Conservation (phyloP, 768 basidiomycete species). For the Calocybe gangraenosa region DNA sequence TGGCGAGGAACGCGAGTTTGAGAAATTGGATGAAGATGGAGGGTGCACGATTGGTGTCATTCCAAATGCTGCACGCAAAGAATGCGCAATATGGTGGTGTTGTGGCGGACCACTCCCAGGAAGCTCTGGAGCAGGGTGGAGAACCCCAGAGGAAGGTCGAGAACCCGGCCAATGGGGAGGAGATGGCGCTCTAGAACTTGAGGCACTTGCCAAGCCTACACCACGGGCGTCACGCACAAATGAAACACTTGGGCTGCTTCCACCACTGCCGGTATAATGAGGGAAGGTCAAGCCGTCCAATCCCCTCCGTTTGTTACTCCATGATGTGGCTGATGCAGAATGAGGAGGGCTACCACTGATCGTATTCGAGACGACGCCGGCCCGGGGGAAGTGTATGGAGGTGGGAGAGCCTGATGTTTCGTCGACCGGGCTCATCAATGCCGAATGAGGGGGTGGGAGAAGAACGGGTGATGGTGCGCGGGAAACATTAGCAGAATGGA, state of each 20-base stretch:
- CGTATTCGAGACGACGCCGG: not conserved
- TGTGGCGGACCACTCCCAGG: conserved; percentile 20
- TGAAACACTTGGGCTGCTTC: conserved; percentile 57
- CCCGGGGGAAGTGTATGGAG: conserved; percentile 8
- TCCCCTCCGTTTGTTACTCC: conserved; percentile 2
- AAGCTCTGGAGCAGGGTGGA: conserved; percentile 12
- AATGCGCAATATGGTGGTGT: conserved; percentile 74
- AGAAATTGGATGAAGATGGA: not conserved
- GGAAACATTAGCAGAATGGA: conserved; percentile 66
- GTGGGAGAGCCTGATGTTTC: conserved; percentile 2
- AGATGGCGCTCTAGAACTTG: conserved; percentile 59
- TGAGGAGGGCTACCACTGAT: conserved; percentile 25
- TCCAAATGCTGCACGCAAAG: conserved; percentile 82
- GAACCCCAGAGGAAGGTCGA: conserved; percentile 19
- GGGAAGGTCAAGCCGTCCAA: conserved; percentile 19
- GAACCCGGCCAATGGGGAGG: conserved; percentile 53
- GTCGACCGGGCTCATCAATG: conserved; percentile 23
- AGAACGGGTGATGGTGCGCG: conserved; percentile 70
- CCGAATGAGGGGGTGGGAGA: conserved; percentile 46
- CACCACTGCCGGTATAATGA: conserved; percentile 20
- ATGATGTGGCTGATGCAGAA: conserved; percentile 9
- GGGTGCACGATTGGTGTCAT: conserved; percentile 75
- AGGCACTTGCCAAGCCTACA: conserved; percentile 37
- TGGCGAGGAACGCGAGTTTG: conserved; percentile 7
- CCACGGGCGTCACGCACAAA: conserved; percentile 27